Percentiles rank a stretch among this genome's conserved stretches.
Evolutionary conservation across 1,284 basidiomycete species (phyloP).

Genomic region (Gymnopus androsaceus): DNA sequence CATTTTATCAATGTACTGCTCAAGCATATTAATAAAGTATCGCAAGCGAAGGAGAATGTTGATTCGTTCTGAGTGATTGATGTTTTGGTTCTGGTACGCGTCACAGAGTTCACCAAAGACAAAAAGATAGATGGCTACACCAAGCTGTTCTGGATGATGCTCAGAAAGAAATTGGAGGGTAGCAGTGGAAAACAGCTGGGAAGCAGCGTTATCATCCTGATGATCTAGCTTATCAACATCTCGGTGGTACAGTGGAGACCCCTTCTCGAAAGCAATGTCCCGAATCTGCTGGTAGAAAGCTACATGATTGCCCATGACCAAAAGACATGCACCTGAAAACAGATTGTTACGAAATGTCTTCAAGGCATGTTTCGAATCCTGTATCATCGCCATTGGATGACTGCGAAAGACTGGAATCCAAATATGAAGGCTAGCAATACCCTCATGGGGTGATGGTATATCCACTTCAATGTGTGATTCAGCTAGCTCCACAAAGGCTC

Average conservation of each 20-base stretch:
- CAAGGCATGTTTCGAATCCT: slow-evolving; percentile 36
- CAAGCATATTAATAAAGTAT: slow-evolving; percentile 8
- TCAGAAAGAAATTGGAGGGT: slow-evolving; percentile 21
- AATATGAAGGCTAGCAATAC: background rate
- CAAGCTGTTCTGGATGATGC: slow-evolving; percentile 23
- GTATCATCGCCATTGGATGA: slow-evolving; percentile 27
- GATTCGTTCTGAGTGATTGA: slow-evolving; percentile 6
- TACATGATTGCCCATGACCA: slow-evolving; percentile 28
- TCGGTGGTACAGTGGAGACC: slow-evolving; percentile 30
- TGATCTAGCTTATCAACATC: slow-evolving; percentile 39
- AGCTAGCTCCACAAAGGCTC: slow-evolving; percentile 14
- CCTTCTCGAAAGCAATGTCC: slow-evolving; percentile 19
- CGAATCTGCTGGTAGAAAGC: slow-evolving; percentile 25
- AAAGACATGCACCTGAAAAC: slow-evolving; percentile 29
- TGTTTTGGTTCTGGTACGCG: slow-evolving; percentile 33
- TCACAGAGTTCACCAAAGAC: slow-evolving; percentile 37
- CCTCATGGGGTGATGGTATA: slow-evolving; percentile 16
- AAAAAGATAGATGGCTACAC: slow-evolving; percentile 32
- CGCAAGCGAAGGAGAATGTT: slow-evolving; percentile 2
- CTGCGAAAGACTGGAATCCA: slow-evolving; percentile 11
- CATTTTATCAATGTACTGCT: background rate
- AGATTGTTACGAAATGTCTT: slow-evolving; percentile 37
- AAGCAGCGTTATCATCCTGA: slow-evolving; percentile 45
- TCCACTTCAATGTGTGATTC: background rate
- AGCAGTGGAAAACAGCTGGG: slow-evolving; percentile 29